Percentiles rank a stretch among this genome's conserved stretches.
These are phyloP conservation scores for Saitoella complicata DNA, from an alignment of 805 yeast species.

Conservation along the genomic window DNA sequence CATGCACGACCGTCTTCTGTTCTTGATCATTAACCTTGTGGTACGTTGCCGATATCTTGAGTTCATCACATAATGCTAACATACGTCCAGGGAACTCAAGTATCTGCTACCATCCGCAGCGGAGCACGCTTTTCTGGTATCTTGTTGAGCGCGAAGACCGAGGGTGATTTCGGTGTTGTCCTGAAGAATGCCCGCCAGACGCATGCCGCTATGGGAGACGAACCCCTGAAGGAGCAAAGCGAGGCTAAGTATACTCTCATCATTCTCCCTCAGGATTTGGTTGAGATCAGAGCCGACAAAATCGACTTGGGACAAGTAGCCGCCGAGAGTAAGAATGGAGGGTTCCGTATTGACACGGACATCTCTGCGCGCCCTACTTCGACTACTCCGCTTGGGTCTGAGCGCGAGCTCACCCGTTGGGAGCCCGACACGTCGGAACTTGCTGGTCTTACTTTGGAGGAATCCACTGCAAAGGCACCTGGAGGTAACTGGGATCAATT, in stretches of 20 bases:
- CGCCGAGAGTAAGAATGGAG: slow-evolving; percentile 3
- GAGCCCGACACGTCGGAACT: slow-evolving; percentile 43
- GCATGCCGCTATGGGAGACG: slow-evolving; percentile 23
- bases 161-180: slow-evolving; percentile 39
- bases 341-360: slow-evolving; percentile 73
- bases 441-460: slow-evolving; percentile 21
- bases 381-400: slow-evolving; percentile 24
- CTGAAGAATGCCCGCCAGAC: slow-evolving; percentile 35
- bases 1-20: slow-evolving; percentile 42
- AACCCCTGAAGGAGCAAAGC: slow-evolving; percentile 21
- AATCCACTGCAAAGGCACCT: slow-evolving; percentile 12
- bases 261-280: slow-evolving; percentile 34
- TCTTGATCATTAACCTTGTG: slow-evolving; percentile 39
- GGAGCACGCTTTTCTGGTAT: slow-evolving; percentile 48
- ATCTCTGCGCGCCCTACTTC: slow-evolving; percentile 37
- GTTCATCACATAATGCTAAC: slow-evolving; percentile 5
- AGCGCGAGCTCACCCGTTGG: slow-evolving; percentile 75
- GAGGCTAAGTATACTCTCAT: slow-evolving; percentile 29
- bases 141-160: slow-evolving; percentile 30
- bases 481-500: slow-evolving; percentile 74
- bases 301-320: slow-evolving; percentile 20
- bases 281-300: slow-evolving; percentile 31
- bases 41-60: slow-evolving; percentile 16
- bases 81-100: slow-evolving; percentile 27
- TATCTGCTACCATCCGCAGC: slow-evolving; percentile 42